Evolutionary conservation across 179 eudicot genomes (phyloP).

Genomic region (Silene coronaria): DNA sequence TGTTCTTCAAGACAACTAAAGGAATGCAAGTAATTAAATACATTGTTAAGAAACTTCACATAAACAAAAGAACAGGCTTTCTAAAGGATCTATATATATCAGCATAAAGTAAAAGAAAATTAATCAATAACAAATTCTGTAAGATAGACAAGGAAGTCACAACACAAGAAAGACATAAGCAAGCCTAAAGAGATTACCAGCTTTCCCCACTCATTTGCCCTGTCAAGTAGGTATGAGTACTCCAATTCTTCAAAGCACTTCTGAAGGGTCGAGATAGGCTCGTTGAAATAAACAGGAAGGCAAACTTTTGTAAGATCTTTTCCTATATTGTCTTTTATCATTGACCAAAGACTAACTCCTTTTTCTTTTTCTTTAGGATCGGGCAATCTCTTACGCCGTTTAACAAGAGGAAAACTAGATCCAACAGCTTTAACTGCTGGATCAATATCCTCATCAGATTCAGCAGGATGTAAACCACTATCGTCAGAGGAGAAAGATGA

Average conservation of each 20-base stretch:
- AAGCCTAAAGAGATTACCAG: constrained; percentile 40
- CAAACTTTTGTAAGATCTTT: constrained; percentile 97
- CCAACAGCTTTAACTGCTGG: constrained; percentile 54
- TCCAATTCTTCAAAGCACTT: constrained; percentile 95
- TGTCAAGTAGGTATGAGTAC: constrained; percentile 88
- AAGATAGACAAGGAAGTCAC: neutral
- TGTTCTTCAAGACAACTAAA: neutral
- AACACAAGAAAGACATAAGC: neutral
- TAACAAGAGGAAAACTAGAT: constrained; percentile 53
- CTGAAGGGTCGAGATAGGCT: constrained; percentile 89
- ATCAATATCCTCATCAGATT: constrained; percentile 59
- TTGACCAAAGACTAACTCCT: constrained; percentile 93
- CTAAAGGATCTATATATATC: neutral
- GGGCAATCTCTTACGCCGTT: constrained; percentile 81
- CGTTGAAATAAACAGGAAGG: constrained; percentile 93
- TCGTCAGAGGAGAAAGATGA: constrained; percentile 88
- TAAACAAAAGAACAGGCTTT: constrained; percentile 3
- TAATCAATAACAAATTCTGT: neutral
- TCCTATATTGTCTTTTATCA: constrained; percentile 96
- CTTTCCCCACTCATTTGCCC: constrained; percentile 92
- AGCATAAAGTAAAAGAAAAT: neutral
- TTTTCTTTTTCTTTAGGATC: constrained; percentile 90
- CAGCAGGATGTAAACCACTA: constrained; percentile 44
- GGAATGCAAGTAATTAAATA: neutral
- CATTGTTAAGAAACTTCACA: neutral